A percentile compares a stretch with the other conserved stretches of the same genome.
Conservation (phyloP, 495 filamentous ascomycete species). For the Penicillium odoratum region DNA sequence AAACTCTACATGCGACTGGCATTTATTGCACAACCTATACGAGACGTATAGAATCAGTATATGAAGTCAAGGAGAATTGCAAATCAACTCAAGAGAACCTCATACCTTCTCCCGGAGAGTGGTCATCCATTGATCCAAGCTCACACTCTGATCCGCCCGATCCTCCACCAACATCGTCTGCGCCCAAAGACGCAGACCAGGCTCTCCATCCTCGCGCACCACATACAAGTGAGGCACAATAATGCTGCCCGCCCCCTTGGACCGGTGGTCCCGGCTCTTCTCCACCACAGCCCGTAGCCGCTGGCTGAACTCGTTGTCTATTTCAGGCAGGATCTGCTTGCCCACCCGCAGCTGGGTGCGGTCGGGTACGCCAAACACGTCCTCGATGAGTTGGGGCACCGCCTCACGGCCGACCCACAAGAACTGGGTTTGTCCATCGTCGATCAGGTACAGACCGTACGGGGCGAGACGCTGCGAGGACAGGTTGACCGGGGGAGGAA, state of each 20-base stretch:
- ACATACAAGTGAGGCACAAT: constrained; percentile 89
- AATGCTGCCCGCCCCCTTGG: constrained; percentile 86
- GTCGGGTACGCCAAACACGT: constrained; percentile 87
- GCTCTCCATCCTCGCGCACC: constrained; percentile 93
- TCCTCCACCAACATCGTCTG: constrained; percentile 96
- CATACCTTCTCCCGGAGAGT: constrained; percentile 93
- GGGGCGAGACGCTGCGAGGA: constrained; percentile 84
- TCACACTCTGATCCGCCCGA: constrained; percentile 88
- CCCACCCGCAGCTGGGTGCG: constrained; percentile 82
- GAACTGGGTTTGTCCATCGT: constrained; percentile 97
- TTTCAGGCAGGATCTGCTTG: constrained; percentile 78
- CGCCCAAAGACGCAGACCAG: constrained; percentile 92
- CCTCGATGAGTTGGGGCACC: constrained; percentile 80
- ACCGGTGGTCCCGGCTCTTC: constrained; percentile 85
- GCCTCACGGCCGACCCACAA: constrained; percentile 94
- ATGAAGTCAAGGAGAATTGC: constrained; percentile 1
- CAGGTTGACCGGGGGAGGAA: constrained; percentile 83
- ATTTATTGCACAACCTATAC: constrained; percentile 31
- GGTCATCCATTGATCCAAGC: constrained; percentile 91
- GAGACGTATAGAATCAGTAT: constrained; percentile 6
- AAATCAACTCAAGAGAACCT: constrained; percentile 16
- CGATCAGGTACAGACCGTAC: constrained; percentile 95
- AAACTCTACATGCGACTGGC: constrained; percentile 1
- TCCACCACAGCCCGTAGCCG: constrained; percentile 83
- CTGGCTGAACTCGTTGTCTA: constrained; percentile 97